Conservation (phyloP, 2,329 filamentous ascomycete genomes). For the Microcera coccophila region DNA sequence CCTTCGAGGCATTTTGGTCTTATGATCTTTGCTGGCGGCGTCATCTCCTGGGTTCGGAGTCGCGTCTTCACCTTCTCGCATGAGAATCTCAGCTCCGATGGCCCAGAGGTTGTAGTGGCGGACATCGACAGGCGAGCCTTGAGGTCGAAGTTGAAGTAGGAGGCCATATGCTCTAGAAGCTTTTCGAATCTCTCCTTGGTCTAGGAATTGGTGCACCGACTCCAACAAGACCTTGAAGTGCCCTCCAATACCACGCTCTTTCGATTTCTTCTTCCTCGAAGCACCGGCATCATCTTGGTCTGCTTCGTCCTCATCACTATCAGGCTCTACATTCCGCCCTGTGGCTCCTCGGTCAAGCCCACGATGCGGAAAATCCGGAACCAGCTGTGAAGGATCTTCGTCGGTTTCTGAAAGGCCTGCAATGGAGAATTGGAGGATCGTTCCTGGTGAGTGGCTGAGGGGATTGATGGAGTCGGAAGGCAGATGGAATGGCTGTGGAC, state of each 20-base stretch:
- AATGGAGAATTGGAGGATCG: slow-evolving; percentile 49
- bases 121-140: slow-evolving; percentile 56
- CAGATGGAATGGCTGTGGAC: slow-evolving; percentile 17
- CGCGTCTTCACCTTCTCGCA: slow-evolving; percentile 51
- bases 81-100: slow-evolving; percentile 77
- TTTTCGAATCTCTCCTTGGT: slow-evolving; percentile 64
- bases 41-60: background rate
- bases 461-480: slow-evolving; percentile 47
- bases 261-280: slow-evolving; percentile 13
- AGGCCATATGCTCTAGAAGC: slow-evolving; percentile 74
- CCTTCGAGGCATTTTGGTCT: slow-evolving; percentile 7
- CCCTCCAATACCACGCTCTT: slow-evolving; percentile 19
- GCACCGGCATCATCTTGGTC: slow-evolving; percentile 46
- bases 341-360: slow-evolving; percentile 14
- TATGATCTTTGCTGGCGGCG: slow-evolving; percentile 6
- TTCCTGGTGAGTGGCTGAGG: slow-evolving; percentile 49
- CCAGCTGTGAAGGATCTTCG: slow-evolving; percentile 37
- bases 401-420: slow-evolving; percentile 51
- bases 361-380: slow-evolving; percentile 51
- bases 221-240: slow-evolving; percentile 66
- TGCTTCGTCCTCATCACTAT: slow-evolving; percentile 70
- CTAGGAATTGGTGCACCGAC: slow-evolving; percentile 68
- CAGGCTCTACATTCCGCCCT: slow-evolving; percentile 11
- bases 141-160: slow-evolving; percentile 54
- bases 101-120: slow-evolving; percentile 71